These are phyloP conservation scores for Fusarium newnesense DNA, from an alignment of 2,329 filamentous ascomycete genomes.

Conservation along the genomic window DNA sequence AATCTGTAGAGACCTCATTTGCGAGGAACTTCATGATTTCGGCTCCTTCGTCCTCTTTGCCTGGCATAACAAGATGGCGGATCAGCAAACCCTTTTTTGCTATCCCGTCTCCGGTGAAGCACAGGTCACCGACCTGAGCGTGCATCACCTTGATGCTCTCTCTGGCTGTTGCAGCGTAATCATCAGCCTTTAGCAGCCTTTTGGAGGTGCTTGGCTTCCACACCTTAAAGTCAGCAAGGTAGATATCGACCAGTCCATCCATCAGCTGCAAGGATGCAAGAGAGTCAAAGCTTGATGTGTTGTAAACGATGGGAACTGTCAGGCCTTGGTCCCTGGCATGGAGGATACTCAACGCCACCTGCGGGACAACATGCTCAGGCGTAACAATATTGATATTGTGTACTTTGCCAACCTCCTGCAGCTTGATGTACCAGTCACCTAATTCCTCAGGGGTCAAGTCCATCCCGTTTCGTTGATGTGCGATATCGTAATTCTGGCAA, in stretches of 20 bases:
- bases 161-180: slow-evolving; percentile 76
- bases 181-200: slow-evolving; percentile 79
- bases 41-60: slow-evolving; percentile 76
- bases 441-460: slow-evolving; percentile 82
- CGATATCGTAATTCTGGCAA: slow-evolving; percentile 86
- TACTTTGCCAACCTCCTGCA: slow-evolving; percentile 81
- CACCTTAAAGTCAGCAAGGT: slow-evolving; percentile 89
- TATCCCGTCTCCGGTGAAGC: slow-evolving; percentile 83
- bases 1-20: slow-evolving; percentile 75
- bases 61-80: slow-evolving; percentile 87
- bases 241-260: slow-evolving; percentile 85
- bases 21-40: slow-evolving; percentile 83
- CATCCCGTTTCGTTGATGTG: slow-evolving; percentile 83
- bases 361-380: slow-evolving; percentile 86
- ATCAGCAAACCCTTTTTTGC: slow-evolving; percentile 81
- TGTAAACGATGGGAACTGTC: slow-evolving; percentile 81
- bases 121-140: slow-evolving; percentile 81
- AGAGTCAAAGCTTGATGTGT: slow-evolving; percentile 85
- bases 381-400: slow-evolving; percentile 93
- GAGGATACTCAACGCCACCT: slow-evolving; percentile 81
- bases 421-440: slow-evolving; percentile 83
- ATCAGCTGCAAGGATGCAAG: slow-evolving; percentile 76
- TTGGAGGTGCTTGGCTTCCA: slow-evolving; percentile 75
- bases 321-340: slow-evolving; percentile 77
- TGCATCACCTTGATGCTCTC: slow-evolving; percentile 87